Conservation (phyloP, 164 flowering plant genomes). For the Vitis cinerea region DNA sequence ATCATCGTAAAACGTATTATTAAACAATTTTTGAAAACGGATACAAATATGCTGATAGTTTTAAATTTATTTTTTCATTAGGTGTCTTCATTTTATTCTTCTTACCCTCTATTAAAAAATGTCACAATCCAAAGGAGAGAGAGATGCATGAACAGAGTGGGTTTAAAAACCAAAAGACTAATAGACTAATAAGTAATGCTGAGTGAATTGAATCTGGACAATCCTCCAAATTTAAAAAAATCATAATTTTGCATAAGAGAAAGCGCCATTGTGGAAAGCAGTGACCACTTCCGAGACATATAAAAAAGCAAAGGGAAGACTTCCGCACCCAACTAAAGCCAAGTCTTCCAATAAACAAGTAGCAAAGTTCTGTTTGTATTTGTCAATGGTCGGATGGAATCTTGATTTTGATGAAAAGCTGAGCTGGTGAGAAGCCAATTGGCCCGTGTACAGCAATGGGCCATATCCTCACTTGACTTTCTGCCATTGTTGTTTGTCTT, state of each 20-base stretch:
- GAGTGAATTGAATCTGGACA: slow-evolving; percentile 17
- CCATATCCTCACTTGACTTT: background rate
- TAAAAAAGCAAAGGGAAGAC: background rate
- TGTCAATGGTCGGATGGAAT: background rate
- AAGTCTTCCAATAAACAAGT: background rate
- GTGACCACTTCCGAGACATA: background rate
- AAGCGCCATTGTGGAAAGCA: slow-evolving; percentile 6
- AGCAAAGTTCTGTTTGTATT: slow-evolving; percentile 10
- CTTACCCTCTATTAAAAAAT: too few species aligned
- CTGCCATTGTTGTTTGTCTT: background rate
- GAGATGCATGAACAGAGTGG: too few species aligned
- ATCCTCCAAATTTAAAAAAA: background rate
- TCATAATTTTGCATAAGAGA: background rate
- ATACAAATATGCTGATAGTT: too few species aligned
- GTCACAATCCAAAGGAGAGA: too few species aligned
- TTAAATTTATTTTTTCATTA: too few species aligned
- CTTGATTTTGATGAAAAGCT: slow-evolving; percentile 6
- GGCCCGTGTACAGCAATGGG: background rate
- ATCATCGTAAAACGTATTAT: too few species aligned
- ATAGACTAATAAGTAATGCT: background rate
- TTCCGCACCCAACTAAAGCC: background rate
- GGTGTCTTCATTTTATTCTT: too few species aligned
- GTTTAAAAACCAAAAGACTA: background rate
- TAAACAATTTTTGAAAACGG: too few species aligned
- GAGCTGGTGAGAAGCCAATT: background rate